phyloP scores from a whole-genome alignment of 352 stramenopile species.

The Blastocystis sp. region DNA sequence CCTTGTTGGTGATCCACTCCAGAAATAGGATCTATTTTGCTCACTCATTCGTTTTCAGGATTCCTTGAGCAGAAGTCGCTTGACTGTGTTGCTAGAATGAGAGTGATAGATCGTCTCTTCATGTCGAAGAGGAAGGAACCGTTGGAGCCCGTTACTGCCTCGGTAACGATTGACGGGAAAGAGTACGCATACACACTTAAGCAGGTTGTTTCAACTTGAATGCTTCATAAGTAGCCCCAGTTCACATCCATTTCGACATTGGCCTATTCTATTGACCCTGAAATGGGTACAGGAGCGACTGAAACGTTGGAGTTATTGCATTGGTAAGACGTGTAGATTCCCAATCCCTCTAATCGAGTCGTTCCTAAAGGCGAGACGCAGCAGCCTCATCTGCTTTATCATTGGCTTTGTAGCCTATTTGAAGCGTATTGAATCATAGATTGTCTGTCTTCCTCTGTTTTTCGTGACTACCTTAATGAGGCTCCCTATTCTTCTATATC shows the following conservation, averaged over 20 bases:
- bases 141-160: background rate
- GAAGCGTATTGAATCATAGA: too few species aligned
- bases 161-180: background rate
- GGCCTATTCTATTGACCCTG: background rate
- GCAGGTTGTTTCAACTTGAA: background rate
- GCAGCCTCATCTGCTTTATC: background rate
- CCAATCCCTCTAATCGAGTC: background rate
- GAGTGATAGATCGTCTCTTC: background rate
- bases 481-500: background rate
- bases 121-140: background rate
- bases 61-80: background rate
- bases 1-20: background rate
- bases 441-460: background rate
- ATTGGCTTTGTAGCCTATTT: too few species aligned
- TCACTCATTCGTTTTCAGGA: background rate
- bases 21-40: background rate
- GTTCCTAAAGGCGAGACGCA: background rate
- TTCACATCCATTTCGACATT: too few species aligned
- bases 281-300: background rate
- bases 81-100: background rate
- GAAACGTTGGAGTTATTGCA: background rate
- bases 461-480: background rate
- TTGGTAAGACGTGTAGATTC: background rate
- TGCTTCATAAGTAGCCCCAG: too few species aligned
- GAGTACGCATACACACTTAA: background rate